Evolutionary conservation across 2,329 filamentous ascomycete genomes (phyloP), one percentile per base, ranked within the genome.

Genomic region (Blumeria hordei): DNA sequence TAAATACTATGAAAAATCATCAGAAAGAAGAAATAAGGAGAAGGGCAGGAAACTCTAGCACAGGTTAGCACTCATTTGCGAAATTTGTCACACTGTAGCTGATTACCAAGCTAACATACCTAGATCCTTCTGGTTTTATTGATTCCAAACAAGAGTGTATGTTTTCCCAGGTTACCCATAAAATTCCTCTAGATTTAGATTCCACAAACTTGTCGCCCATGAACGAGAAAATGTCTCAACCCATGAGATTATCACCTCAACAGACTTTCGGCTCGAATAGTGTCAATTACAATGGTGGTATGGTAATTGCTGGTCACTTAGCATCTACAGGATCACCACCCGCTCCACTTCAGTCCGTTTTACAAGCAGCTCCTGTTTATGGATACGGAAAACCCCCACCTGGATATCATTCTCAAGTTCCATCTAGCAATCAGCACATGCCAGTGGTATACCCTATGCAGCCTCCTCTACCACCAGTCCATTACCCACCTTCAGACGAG

Each of bases 291-390:
- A 72, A 72, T 57, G 70, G 74, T 39, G 78, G 72, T 62, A 67
- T 79, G 54, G 70, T 78, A 58, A 79, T 80, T 60, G 74, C 74
- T 36, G 69, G 69, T 6, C 74, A 75, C 58, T 67, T 71, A 35
- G 72, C 71, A 16, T 80, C 78, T 11, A 73, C 74, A 60, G 73
- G 70, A 54, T 74, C 77, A 0, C 81, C 78, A 5, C 78, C 78
- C 1, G 74, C 69, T 28, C 61, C 61, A 39, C 56, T 53, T 51
- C 37, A 34, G 32, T 45, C 50, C 28, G 36, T 34, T 12, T 11
- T 54, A 14, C 53, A 56, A 21, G 52, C 44, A 12, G 44, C 45
- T 32, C 33, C 32, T 33, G 45, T 51, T 4, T 35, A 28, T 16
- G 53, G 44, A 33, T 34, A 53, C 47, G 51, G 34, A 14, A 36